These are phyloP conservation scores for Candida rishiriensis DNA, from an alignment of 805 yeast genomes.

Conservation along the genomic window DNA sequence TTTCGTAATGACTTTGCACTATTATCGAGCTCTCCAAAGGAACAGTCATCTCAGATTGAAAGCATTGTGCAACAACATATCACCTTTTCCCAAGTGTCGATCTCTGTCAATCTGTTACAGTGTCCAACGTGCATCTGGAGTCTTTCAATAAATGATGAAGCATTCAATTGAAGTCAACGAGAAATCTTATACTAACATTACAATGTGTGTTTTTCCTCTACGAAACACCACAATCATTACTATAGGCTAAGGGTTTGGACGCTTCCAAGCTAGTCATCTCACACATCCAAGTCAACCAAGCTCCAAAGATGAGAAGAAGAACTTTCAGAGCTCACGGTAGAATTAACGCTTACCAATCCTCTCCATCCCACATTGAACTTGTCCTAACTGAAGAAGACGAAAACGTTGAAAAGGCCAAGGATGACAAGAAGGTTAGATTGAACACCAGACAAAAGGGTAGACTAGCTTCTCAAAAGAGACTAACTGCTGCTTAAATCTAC, in stretches of 20 bases:
- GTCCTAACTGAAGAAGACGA: constrained; percentile 94
- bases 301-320: constrained; percentile 99
- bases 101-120: too few relatives aligned
- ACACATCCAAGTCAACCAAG: constrained; percentile 99
- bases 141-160: too few relatives aligned
- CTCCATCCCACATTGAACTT: constrained; percentile 98
- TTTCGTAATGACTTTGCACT: too few relatives aligned
- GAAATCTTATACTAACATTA: constrained; percentile 14
- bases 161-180: too few relatives aligned
- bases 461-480: constrained; percentile 82
- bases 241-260: constrained; percentile 90
- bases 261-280: constrained; percentile 88
- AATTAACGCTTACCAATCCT: constrained; percentile 97
- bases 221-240: constrained; percentile 7
- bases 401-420: constrained; percentile 82
- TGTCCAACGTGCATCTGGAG: too few relatives aligned
- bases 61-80: background rate
- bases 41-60: too few relatives aligned
- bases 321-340: constrained; percentile 99
- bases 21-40: too few relatives aligned
- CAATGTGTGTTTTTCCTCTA: constrained; percentile 6
- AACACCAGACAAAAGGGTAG: constrained; percentile 91
- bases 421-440: constrained; percentile 54
- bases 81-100: background rate
- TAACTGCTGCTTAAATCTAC: constrained; percentile 50